Evolutionary conservation across 345 rosid species (phyloP).

Genomic region (Murraya koenigii): DNA sequence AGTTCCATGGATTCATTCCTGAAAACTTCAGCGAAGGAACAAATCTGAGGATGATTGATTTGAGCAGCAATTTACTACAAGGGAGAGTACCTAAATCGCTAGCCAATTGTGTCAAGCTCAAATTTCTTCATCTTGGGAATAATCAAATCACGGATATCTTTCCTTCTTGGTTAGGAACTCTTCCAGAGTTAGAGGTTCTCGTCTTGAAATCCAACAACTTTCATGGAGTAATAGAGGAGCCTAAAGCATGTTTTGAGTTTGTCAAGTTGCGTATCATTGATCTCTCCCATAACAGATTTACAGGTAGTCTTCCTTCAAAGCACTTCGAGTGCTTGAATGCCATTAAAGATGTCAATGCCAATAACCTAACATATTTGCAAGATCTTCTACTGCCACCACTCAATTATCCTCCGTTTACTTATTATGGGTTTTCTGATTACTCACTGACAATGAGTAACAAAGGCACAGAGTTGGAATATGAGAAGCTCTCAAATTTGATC

Average conservation of each 20-base stretch:
- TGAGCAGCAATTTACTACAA: constrained; percentile 7
- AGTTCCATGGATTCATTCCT: constrained; percentile 12
- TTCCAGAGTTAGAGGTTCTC: constrained; percentile 2
- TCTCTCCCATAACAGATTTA: constrained; percentile 12
- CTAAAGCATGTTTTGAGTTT: background rate
- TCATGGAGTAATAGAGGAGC: background rate
- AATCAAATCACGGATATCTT: constrained; percentile 16
- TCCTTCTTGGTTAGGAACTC: constrained; percentile 23
- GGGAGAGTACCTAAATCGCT: constrained; percentile 18
- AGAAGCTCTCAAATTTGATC: background rate
- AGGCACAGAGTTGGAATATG: background rate
- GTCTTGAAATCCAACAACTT: constrained; percentile 3
- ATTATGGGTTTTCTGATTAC: background rate
- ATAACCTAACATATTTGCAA: background rate
- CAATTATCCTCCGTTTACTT: too few relatives aligned
- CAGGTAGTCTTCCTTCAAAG: constrained; percentile 13
- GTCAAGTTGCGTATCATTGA: constrained; percentile 13
- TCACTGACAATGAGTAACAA: background rate
- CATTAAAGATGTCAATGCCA: constrained; percentile 12
- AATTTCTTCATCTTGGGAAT: constrained; percentile 15
- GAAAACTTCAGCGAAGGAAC: background rate
- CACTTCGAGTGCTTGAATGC: constrained; percentile 19
- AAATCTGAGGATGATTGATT: constrained; percentile 12
- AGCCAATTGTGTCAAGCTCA: background rate
- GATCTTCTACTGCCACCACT: background rate